Evolutionary conservation across 257 asterid species (phyloP).

Genomic region (Ligustrum vulgare): DNA sequence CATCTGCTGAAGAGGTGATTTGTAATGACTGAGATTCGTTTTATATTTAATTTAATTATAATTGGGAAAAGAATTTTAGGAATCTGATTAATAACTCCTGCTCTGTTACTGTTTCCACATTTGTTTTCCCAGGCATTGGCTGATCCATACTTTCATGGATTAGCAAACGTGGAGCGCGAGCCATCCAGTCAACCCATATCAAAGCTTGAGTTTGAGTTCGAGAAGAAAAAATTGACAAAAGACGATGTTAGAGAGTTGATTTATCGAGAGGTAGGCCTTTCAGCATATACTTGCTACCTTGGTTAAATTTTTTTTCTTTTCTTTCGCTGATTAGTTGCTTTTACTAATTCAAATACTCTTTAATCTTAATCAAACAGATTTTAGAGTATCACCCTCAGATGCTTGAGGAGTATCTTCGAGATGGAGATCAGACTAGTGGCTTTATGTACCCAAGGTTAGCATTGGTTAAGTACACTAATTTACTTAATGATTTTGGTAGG

Average conservation of each 20-base stretch:
- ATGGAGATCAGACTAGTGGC: constrained; percentile 92
- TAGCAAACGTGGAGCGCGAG: constrained; percentile 88
- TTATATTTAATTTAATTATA: neutral
- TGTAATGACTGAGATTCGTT: constrained; percentile 9
- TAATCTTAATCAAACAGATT: constrained; percentile 55
- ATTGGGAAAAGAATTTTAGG: neutral
- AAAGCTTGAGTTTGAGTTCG: constrained; percentile 93
- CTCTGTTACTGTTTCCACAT: constrained; percentile 6
- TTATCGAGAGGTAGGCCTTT: constrained; percentile 57
- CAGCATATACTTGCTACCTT: constrained; percentile 20
- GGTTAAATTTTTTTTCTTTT: neutral
- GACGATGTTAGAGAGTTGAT: constrained; percentile 95
- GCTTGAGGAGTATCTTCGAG: constrained; percentile 87
- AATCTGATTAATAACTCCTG: neutral
- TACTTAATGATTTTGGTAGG: neutral
- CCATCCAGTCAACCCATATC: constrained; percentile 85
- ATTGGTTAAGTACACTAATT: constrained; percentile 14
- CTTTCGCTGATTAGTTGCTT: constrained; percentile 10
- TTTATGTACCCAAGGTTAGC: constrained; percentile 97
- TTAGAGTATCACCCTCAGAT: constrained; percentile 96
- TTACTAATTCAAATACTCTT: constrained; percentile 6
- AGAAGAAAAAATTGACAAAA: constrained; percentile 78
- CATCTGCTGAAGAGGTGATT: constrained; percentile 86
- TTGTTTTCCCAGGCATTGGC: constrained; percentile 58
- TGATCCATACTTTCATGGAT: constrained; percentile 78